These are phyloP conservation scores for Emericellopsis cladophorae DNA, from an alignment of 2,329 filamentous ascomycete genomes.

Conservation along the genomic window DNA sequence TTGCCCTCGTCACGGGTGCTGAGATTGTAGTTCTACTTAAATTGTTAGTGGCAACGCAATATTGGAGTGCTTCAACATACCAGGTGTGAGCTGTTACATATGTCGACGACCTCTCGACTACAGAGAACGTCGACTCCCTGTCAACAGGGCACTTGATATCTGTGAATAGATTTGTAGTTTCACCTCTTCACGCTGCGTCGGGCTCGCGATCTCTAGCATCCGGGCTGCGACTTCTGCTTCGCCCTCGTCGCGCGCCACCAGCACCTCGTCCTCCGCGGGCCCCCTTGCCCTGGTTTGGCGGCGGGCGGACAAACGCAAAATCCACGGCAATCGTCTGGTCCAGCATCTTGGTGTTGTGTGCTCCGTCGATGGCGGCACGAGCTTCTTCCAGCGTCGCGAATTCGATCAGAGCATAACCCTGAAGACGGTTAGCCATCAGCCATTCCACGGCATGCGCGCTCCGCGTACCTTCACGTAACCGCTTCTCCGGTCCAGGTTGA, in stretches of 20 bases:
- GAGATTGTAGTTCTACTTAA: too few species aligned
- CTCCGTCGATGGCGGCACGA: conserved; percentile 67
- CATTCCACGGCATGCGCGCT: background rate
- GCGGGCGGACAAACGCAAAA: conserved; percentile 75
- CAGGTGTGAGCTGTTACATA: too few species aligned
- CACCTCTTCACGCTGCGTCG: conserved; percentile 4
- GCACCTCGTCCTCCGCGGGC: conserved; percentile 22
- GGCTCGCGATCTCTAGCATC: conserved; percentile 20
- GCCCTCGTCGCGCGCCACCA: conserved; percentile 24
- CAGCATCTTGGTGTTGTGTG: conserved; percentile 64
- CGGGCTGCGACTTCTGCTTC: conserved; percentile 37
- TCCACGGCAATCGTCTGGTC: conserved; percentile 74
- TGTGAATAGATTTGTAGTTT: background rate
- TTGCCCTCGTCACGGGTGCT: too few species aligned
- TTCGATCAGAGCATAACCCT: conserved; percentile 81
- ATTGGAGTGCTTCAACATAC: too few species aligned
- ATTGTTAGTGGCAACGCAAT: too few species aligned
- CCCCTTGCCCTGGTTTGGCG: conserved; percentile 40
- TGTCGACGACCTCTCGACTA: too few species aligned
- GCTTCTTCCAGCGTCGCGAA: conserved; percentile 71
- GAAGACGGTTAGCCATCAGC: background rate
- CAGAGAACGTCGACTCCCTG: too few species aligned
- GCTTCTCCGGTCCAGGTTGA: conserved; percentile 71
- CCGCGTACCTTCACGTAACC: conserved; percentile 68
- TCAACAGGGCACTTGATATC: too few species aligned